Conservation (phyloP, 208 protist species). For the Willaertia magna region DNA sequence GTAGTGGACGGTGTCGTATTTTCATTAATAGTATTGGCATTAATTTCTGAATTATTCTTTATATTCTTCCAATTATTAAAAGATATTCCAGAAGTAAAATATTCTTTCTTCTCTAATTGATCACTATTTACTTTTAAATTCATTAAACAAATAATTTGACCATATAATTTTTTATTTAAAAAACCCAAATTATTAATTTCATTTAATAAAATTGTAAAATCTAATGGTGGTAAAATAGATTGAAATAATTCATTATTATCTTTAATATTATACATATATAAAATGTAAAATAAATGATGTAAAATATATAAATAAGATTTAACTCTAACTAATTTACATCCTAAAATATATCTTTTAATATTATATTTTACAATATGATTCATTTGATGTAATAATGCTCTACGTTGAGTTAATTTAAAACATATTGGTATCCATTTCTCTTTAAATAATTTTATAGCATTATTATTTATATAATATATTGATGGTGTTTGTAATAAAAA, state of each 20-base stretch:
- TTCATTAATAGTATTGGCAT: neutral
- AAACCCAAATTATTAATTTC: neutral
- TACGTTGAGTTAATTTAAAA: neutral
- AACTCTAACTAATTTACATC: neutral
- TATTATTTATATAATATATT: neutral
- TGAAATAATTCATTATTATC: neutral
- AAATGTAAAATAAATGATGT: neutral
- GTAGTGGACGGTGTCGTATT: neutral
- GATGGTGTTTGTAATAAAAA: neutral
- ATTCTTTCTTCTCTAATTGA: neutral
- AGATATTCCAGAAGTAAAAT: neutral
- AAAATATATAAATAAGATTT: neutral
- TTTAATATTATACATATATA: neutral
- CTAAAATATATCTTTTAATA: neutral
- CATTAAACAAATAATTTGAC: neutral
- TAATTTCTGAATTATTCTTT: neutral
- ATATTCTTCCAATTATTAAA: neutral
- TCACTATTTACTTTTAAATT: neutral
- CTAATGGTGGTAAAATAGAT: neutral
- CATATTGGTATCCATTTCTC: neutral
- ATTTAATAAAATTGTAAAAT: neutral
- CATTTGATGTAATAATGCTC: neutral
- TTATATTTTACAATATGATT: neutral
- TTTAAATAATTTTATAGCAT: neutral
- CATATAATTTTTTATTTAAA: neutral